phyloP scores from a whole-genome alignment of 495 filamentous ascomycete species.

The Neurospora sublineolata region DNA sequence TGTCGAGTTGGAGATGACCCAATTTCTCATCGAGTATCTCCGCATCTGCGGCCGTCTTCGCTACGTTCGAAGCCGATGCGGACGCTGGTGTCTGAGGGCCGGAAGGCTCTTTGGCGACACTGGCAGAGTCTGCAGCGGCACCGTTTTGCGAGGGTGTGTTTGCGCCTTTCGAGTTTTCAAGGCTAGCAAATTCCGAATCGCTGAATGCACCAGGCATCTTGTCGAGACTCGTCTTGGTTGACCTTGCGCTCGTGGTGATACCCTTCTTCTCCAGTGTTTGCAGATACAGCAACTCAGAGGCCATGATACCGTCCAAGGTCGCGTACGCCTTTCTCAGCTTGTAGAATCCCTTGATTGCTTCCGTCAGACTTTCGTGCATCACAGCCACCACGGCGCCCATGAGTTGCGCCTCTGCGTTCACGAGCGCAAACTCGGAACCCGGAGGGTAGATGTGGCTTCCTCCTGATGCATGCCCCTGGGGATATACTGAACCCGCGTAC shows the following conservation, averaged over 20 bases:
- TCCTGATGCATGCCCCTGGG: background rate
- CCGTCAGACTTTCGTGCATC: slow-evolving; percentile 84
- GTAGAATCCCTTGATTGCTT: slow-evolving; percentile 85
- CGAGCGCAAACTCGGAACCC: slow-evolving; percentile 73
- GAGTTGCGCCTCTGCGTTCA: slow-evolving; percentile 66
- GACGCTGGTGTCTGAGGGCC: slow-evolving; percentile 18
- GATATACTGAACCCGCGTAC: slow-evolving; percentile 14
- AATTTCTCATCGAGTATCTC: slow-evolving; percentile 13
- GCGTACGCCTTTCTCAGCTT: slow-evolving; percentile 83
- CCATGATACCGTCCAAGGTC: slow-evolving; percentile 63
- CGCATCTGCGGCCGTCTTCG: background rate
- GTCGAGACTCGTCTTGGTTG: slow-evolving; percentile 3
- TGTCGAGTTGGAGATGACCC: slow-evolving; percentile 1
- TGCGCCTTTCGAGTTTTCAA: slow-evolving; percentile 6
- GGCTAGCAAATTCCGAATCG: slow-evolving; percentile 21
- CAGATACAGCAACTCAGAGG: slow-evolving; percentile 33
- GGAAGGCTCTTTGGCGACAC: slow-evolving; percentile 19
- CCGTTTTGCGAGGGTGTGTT: slow-evolving; percentile 10
- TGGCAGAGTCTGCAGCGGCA: slow-evolving; percentile 17
- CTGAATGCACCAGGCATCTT: slow-evolving; percentile 28
- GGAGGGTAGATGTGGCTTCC: slow-evolving; percentile 52
- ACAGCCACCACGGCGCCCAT: slow-evolving; percentile 85
- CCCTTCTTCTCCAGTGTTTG: slow-evolving; percentile 7
- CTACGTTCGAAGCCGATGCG: slow-evolving; percentile 11
- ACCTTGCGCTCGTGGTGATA: background rate